Base-by-base conservation (phyloP, 108 stramenopile species). In the Schizochytrium sp. region DNA sequence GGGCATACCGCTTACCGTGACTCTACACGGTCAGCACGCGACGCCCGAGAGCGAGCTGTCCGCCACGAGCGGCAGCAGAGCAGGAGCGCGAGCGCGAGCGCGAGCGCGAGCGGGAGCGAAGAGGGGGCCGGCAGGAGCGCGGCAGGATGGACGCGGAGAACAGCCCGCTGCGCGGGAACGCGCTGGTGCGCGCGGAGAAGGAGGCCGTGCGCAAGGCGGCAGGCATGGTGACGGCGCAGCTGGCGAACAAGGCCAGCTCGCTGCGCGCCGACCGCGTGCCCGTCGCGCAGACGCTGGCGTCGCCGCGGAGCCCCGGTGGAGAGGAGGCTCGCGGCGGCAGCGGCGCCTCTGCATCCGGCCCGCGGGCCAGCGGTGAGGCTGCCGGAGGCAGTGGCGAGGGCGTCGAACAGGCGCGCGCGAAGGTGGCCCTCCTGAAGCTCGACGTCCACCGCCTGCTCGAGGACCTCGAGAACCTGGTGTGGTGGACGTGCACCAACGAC, bases 381-480 rank as follows among this genome's bases (percentile, higher is more conserved):
- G 4, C 25, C 6, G 63, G 41, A 69, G 25, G 63, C 25, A 8
- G 63, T 4, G 4, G 10, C 41, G 41, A 69, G 21, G 41, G 25
- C 41, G 18, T 8, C 25, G 63, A 8, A 18, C 63, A 69, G 63
- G 63, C 63, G 10, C 63, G 55, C 14, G 55, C 55, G 1, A 57
- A 57, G 14, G 55, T 57, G 55, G 55, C 55, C 14, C 55, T 57
- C 55, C 8, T 69, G 21, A 69, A 41, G 63, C 25, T 23, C 41
- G 63, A 69, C 41, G 18, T 69, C 25, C 34, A 69, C 8, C 1
- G 76, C 10, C 23, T 83, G 25, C 51, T 83, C 43, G 76, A 83
- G 76, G 48, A 53, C 51, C 45, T 83, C 48, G 76, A 83, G 76
- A 83, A 83, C 76, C 76, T 83, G 10, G 76, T 83, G 18, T 83